Percentiles rank a stretch among this genome's conserved stretches.
Evolutionary conservation across 306 rosid genomes (phyloP).

Genomic region (Castanea crenata): DNA sequence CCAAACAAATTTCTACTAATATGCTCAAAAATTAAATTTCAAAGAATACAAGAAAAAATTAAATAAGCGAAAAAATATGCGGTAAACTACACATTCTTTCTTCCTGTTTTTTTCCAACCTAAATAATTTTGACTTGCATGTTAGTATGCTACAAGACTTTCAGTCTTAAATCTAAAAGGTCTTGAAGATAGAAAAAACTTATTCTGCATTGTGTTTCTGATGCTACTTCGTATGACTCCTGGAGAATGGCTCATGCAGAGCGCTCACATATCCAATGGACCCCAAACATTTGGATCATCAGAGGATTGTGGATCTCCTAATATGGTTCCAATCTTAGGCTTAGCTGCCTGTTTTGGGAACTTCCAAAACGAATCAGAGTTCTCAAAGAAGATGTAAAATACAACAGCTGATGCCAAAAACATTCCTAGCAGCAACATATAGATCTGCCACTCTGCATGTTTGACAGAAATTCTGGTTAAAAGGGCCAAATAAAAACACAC

Average conservation of each 20-base stretch:
- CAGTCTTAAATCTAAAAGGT: slow-evolving; percentile 10
- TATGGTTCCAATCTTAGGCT: slow-evolving; percentile 47
- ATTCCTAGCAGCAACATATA: slow-evolving; percentile 72
- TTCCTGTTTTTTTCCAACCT: background rate
- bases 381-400: slow-evolving; percentile 78
- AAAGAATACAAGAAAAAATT: background rate
- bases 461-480: slow-evolving; percentile 7
- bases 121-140: background rate
- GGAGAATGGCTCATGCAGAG: slow-evolving; percentile 6
- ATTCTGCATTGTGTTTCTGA: slow-evolving; percentile 12
- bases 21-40: too few species aligned
- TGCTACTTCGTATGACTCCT: slow-evolving; percentile 2
- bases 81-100: background rate
- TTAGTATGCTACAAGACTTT: background rate
- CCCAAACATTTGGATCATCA: slow-evolving; percentile 59
- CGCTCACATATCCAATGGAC: slow-evolving; percentile 74
- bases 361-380: slow-evolving; percentile 93
- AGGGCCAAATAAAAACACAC: background rate
- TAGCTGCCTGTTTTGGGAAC: slow-evolving; percentile 71
- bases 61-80: background rate
- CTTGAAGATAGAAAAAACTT: slow-evolving; percentile 23
- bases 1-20: too few species aligned
- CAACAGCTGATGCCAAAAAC: slow-evolving; percentile 68
- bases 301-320: slow-evolving; percentile 46
- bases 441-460: slow-evolving; percentile 98